Percentiles rank a stretch among this genome's conserved stretches.
Evolutionary conservation across 2,329 filamentous ascomycete species (phyloP).

Genomic region (Aureobasidium pullulans): DNA sequence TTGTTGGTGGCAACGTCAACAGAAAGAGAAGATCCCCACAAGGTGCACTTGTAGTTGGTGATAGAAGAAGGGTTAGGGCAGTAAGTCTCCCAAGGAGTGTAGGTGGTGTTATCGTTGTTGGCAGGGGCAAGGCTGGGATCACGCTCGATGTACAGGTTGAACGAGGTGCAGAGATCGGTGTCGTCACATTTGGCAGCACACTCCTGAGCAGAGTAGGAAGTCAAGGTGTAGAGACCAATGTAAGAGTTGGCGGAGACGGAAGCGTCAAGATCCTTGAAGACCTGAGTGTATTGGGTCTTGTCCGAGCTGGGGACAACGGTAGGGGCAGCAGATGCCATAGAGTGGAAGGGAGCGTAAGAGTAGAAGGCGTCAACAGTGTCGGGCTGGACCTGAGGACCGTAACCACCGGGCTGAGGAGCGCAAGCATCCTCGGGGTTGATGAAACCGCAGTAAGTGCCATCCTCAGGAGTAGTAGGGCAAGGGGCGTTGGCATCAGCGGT

Average conservation of each 20-base stretch:
- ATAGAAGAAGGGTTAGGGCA: slow-evolving; percentile 32
- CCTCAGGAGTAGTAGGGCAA: slow-evolving; percentile 26
- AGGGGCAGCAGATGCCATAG: slow-evolving; percentile 17
- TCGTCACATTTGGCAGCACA: slow-evolving; percentile 28
- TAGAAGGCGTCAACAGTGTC: slow-evolving; percentile 23
- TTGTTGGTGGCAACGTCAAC: slow-evolving; percentile 23
- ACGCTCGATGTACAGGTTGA: slow-evolving; percentile 31
- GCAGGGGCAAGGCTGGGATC: slow-evolving; percentile 27
- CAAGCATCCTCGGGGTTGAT: slow-evolving; percentile 31
- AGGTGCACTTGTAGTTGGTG: slow-evolving; percentile 34
- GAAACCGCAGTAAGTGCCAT: slow-evolving; percentile 31
- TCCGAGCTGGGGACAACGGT: slow-evolving; percentile 15
- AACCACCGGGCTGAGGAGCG: slow-evolving; percentile 30
- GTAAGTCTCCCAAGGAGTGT: slow-evolving; percentile 21
- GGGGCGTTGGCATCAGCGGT: slow-evolving; percentile 21
- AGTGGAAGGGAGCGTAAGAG: slow-evolving; percentile 22
- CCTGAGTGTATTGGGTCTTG: slow-evolving; percentile 21
- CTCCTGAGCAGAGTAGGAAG: slow-evolving; percentile 23
- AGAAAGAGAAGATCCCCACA: slow-evolving; percentile 30
- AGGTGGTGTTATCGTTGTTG: slow-evolving; percentile 21
- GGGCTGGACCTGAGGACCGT: slow-evolving; percentile 24
- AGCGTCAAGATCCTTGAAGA: slow-evolving; percentile 27
- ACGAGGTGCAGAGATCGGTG: slow-evolving; percentile 26
- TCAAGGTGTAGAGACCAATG: slow-evolving; percentile 25
- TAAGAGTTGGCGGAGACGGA: slow-evolving; percentile 26